These are phyloP conservation scores for Amphibolis antarctica DNA, from an alignment of 106 monocot genomes.

Conservation along the genomic window DNA sequence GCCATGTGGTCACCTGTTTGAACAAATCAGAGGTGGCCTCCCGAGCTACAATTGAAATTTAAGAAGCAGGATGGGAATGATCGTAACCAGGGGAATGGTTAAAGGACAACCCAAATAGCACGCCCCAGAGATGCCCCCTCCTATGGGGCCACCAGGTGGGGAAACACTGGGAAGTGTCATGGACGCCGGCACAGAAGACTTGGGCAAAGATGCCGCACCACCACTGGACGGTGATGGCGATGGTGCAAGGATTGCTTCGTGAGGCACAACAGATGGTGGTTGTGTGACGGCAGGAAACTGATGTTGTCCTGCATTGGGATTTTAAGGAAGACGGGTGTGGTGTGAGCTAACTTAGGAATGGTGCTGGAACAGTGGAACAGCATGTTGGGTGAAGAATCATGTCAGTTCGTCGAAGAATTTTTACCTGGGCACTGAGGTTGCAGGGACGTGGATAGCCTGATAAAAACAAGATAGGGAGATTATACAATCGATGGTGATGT, in stretches of 20 bases:
- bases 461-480: slow-evolving; percentile 1
- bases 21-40: not conserved
- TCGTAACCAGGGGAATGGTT: not conserved
- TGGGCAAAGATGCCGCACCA: slow-evolving; percentile 25
- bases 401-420: not conserved
- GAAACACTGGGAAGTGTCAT: slow-evolving; percentile 31
- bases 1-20: not conserved
- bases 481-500: not conserved
- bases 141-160: slow-evolving; percentile 53
- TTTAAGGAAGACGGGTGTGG: too few species aligned
- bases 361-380: not conserved
- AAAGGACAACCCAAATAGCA: not conserved
- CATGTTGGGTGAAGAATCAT: not conserved
- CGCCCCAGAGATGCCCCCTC: slow-evolving; percentile 6
- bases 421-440: slow-evolving; percentile 78
- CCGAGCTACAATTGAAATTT: not conserved
- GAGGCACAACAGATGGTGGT: slow-evolving; percentile 38
- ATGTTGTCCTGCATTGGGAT: slow-evolving; percentile 47
- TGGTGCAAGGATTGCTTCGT: slow-evolving; percentile 29
- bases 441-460: slow-evolving; percentile 52
- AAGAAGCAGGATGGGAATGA: not conserved
- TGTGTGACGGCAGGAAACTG: slow-evolving; percentile 52
- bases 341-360: not conserved
- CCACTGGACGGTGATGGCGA: slow-evolving; percentile 46
- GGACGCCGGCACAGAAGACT: slow-evolving; percentile 32